Evolutionary conservation across 2,329 filamentous ascomycete genomes (phyloP), one percentile per base, ranked within the genome.

Genomic region (Penicillium sp.): DNA sequence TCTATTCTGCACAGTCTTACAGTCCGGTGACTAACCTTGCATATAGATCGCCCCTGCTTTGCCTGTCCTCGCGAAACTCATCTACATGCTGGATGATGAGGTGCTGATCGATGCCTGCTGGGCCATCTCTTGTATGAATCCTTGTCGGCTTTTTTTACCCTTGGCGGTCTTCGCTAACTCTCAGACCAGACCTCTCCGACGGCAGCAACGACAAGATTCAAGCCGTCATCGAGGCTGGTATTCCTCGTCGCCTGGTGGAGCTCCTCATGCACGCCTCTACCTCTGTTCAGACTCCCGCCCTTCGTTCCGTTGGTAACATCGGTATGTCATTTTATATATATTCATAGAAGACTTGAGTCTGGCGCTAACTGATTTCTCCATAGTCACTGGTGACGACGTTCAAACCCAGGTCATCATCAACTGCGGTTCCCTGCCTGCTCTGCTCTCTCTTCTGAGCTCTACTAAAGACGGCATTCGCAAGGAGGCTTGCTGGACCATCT

Each of bases 401-500:
- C 95, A 99, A 81, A 99, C 95, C 24, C 95, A 99, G 79, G 92
- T 99, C 67, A 97, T 99, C 77, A 99, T 99, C 79, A 99, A 99
- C 86, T 96, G 93, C 70, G 94, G 95, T 61, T 89, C 95, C 66
- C 85, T 99, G 49, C 88, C 93, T 43, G 96, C 93, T 66, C 86
- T 99, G n/a, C 82, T 98, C 53, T 95, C 93, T 37, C 88, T 99
- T 18, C 83, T 99, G 63, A 94, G 93, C 83, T 98, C 94, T 37
- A 95, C 91, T 73, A 99, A 99, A 85, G 95, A 99, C 73, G 95
- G 95, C 27, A 99, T 99, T 67, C 92, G 95, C 67, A 99, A 99
- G 84, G 95, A 99, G 79, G 95, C 95, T 31, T 99, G 95, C 87
- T 99, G 95, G 95, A 99, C 95, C 52, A 99, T 99, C 70, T 97